Percentiles rank a stretch among this genome's conserved stretches.
These are phyloP conservation scores for Phytophthora sp. DNA, from an alignment of 352 stramenopile genomes.

Conservation along the genomic window DNA sequence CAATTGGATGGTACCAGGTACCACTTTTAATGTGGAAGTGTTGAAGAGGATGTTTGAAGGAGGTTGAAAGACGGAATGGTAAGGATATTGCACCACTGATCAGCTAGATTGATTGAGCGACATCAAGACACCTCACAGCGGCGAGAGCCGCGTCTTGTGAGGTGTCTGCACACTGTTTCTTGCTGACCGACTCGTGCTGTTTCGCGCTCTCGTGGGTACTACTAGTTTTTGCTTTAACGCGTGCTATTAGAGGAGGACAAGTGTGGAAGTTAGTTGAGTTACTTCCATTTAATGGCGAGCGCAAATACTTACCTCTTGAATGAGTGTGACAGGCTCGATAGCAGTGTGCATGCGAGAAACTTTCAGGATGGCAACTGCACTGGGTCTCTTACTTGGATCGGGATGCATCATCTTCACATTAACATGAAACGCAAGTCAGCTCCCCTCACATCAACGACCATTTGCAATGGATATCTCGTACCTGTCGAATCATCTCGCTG, in stretches of 20 bases:
- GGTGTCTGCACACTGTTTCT: constrained; percentile 36
- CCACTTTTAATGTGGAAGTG: constrained; percentile 2
- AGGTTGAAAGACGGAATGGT: neutral
- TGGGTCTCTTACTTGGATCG: constrained; percentile 49
- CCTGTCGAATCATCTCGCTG: constrained; percentile 44
- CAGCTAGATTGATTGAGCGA: constrained; percentile 7
- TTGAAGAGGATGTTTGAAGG: neutral
- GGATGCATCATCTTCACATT: constrained; percentile 68
- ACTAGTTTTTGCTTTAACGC: constrained; percentile 39
- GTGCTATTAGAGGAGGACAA: constrained; percentile 19
- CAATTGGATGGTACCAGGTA: constrained; percentile 7
- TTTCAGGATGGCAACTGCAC: constrained; percentile 44
- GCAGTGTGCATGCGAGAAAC: constrained; percentile 28
- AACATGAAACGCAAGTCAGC: neutral
- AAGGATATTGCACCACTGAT: neutral
- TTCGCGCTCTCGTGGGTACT: constrained; percentile 29
- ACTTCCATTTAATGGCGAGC: neutral
- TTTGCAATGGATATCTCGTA: constrained; percentile 28
- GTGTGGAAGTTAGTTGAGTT: neutral
- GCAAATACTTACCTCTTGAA: constrained; percentile 38
- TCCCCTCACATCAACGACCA: neutral
- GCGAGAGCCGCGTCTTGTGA: constrained; percentile 26
- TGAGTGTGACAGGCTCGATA: constrained; percentile 20
- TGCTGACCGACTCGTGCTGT: constrained; percentile 36
- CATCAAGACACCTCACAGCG: neutral